phyloP scores from a whole-genome alignment of 169 alveolate genomes.

The Pseudocohnilembus persalinus region DNA sequence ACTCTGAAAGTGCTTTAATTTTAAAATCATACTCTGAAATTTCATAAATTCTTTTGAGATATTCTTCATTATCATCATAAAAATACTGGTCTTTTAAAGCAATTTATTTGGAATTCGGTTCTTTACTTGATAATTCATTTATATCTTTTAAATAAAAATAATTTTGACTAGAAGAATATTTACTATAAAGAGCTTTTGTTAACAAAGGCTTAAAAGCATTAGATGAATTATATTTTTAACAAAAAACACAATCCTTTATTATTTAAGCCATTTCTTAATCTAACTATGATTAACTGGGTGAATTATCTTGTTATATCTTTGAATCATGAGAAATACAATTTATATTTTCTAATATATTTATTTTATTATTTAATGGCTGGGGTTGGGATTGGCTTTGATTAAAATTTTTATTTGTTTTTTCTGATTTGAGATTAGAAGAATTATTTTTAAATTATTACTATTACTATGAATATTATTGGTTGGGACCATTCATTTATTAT shows the following conservation, averaged over 20 bases:
- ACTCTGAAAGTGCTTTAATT: conserved; percentile 34
- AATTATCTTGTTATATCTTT: neutral
- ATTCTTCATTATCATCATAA: conserved; percentile 38
- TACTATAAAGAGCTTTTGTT: conserved; percentile 38
- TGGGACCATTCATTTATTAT: too few species aligned
- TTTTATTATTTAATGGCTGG: too few species aligned
- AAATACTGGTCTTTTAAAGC: conserved; percentile 33
- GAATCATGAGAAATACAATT: too few species aligned
- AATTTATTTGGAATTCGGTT: conserved; percentile 23
- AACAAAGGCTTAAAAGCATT: conserved; percentile 33
- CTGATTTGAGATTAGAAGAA: too few species aligned
- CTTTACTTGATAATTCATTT: conserved; percentile 34
- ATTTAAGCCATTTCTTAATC: neutral
- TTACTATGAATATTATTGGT: too few species aligned
- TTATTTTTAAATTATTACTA: too few species aligned
- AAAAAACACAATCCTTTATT: conserved; percentile 11
- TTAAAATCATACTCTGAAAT: conserved; percentile 14
- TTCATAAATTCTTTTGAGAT: conserved; percentile 35
- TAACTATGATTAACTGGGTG: neutral
- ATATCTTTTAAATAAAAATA: conserved; percentile 46
- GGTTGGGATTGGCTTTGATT: too few species aligned
- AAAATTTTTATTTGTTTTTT: too few species aligned
- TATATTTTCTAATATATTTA: too few species aligned
- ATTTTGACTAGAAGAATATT: conserved; percentile 48
- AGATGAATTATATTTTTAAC: conserved; percentile 4